These are phyloP conservation scores for Penicillium goetzii DNA, from an alignment of 495 filamentous ascomycete genomes.

Conservation along the genomic window DNA sequence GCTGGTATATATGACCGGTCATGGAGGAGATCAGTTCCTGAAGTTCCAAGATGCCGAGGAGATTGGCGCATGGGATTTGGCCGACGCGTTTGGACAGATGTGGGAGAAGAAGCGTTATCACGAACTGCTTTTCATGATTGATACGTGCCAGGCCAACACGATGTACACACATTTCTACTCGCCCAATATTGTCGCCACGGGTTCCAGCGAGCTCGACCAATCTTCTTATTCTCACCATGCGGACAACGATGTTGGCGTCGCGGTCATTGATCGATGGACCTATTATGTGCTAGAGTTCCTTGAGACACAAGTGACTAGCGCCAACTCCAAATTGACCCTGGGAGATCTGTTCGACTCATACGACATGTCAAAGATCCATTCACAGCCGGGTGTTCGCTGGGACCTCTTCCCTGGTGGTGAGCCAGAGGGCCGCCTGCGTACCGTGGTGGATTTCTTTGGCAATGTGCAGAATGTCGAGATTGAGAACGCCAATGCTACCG, in stretches of 20 bases:
- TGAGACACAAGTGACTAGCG: conserved; percentile 83
- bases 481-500: conserved; percentile 59
- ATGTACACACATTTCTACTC: conserved; percentile 99
- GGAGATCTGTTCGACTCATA: conserved; percentile 96
- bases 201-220: conserved; percentile 90
- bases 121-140: conserved; percentile 99
- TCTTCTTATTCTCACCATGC: conserved; percentile 96
- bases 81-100: conserved; percentile 99
- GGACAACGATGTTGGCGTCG: conserved; percentile 96
- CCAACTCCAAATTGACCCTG: conserved; percentile 79
- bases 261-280: conserved; percentile 97
- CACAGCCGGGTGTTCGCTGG: conserved; percentile 87
- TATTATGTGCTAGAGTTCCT: conserved; percentile 99
- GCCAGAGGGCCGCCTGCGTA: conserved; percentile 70
- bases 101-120: conserved; percentile 98
- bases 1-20: conserved; percentile 97
- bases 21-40: conserved; percentile 97
- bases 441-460: conserved; percentile 95
- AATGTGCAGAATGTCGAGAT: conserved; percentile 97
- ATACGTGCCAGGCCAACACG: conserved; percentile 98
- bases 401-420: conserved; percentile 87
- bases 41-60: conserved; percentile 99
- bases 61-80: conserved; percentile 93
- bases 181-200: conserved; percentile 95
- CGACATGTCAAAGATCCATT: conserved; percentile 92